Conservation (phyloP, 208 protist genomes). For the Trypanosoma lewisi region DNA sequence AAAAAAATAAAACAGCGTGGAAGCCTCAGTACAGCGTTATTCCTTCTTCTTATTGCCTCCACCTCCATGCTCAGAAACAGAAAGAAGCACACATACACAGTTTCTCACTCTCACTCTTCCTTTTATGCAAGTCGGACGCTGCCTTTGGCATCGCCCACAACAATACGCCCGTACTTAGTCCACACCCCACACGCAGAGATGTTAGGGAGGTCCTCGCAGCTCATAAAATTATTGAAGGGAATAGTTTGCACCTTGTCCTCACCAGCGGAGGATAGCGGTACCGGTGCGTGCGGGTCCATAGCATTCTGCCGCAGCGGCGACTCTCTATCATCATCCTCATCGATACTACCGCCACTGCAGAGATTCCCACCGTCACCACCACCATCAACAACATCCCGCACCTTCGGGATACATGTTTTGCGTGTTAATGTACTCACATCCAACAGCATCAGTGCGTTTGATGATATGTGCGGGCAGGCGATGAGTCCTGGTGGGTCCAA, state of each 20-base stretch:
- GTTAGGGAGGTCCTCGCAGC: slow-evolving; percentile 1
- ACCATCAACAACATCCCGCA: not conserved
- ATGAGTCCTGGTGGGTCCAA: slow-evolving; percentile 30
- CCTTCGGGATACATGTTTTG: not conserved
- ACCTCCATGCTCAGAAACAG: not conserved
- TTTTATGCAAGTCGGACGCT: slow-evolving; percentile 16
- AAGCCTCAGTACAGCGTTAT: no score
- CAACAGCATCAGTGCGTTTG: slow-evolving; percentile 30
- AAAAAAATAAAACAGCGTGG: no score
- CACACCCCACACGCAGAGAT: slow-evolving; percentile 22
- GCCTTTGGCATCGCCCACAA: slow-evolving; percentile 14
- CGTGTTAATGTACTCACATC: slow-evolving; percentile 10
- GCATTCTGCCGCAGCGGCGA: not conserved
- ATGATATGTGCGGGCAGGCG: slow-evolving; percentile 40
- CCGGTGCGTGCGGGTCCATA: not conserved
- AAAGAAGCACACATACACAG: not conserved
- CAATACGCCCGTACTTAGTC: slow-evolving; percentile 13
- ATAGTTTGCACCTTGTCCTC: slow-evolving; percentile 6
- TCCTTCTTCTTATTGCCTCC: no score
- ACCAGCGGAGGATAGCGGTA: not conserved
- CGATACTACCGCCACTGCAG: not conserved
- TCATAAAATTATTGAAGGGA: slow-evolving; percentile 1
- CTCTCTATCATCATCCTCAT: not conserved
- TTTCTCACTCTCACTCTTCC: not conserved
- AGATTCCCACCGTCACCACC: not conserved